phyloP scores from a whole-genome alignment of 2,329 filamentous ascomycete species.

The Thelonectria rubi region DNA sequence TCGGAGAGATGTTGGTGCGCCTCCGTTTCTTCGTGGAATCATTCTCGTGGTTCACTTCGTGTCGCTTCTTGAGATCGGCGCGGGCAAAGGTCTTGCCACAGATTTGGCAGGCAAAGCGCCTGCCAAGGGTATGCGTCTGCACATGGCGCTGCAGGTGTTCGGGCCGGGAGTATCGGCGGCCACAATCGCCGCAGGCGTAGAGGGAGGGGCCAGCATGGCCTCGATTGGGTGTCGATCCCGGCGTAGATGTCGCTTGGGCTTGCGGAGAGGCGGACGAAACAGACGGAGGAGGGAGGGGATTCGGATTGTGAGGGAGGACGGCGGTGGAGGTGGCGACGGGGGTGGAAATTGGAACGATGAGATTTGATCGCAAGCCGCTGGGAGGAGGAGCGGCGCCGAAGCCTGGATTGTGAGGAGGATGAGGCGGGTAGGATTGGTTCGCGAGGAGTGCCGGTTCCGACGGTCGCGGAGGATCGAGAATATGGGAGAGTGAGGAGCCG shows the following conservation, averaged over 20 bases:
- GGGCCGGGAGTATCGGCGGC: constrained; percentile 60
- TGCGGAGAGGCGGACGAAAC: constrained; percentile 10
- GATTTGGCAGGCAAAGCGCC: constrained; percentile 59
- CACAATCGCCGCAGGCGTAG: constrained; percentile 63
- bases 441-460: constrained; percentile 25
- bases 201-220: constrained; percentile 47
- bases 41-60: constrained; percentile 61
- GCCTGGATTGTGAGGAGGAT: constrained; percentile 12
- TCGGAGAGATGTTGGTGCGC: constrained; percentile 55
- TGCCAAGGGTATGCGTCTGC: constrained; percentile 60
- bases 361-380: constrained; percentile 16
- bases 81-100: constrained; percentile 64
- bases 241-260: constrained; percentile 13
- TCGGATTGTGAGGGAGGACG: constrained; percentile 1
- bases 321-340: neutral
- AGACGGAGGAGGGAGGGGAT: neutral
- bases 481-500: constrained; percentile 44
- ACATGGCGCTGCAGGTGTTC: constrained; percentile 64
- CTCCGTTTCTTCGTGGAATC: constrained; percentile 59
- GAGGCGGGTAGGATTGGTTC: constrained; percentile 33
- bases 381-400: constrained; percentile 7
- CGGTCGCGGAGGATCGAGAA: constrained; percentile 45
- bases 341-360: constrained; percentile 17
- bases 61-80: constrained; percentile 62
- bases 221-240: constrained; percentile 19